Evolutionary conservation across 2,329 filamentous ascomycete species (phyloP).

Genomic region (Xylariaceae sp.): DNA sequence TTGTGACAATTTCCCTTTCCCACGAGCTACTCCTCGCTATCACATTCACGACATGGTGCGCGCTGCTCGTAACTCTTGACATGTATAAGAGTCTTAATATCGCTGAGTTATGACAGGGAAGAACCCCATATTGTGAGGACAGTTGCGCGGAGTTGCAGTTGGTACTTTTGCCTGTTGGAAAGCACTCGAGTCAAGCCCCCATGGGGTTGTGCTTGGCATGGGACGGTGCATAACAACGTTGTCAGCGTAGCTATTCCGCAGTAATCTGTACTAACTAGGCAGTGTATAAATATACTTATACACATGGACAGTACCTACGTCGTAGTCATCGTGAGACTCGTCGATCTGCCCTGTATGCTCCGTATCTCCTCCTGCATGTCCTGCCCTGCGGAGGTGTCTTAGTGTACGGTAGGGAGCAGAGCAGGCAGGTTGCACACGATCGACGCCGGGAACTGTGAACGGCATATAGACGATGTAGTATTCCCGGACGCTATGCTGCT

Average conservation of each 20-base stretch:
- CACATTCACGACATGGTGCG: background rate
- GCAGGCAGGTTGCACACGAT: background rate
- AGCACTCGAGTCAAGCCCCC: background rate
- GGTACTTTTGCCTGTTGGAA: background rate
- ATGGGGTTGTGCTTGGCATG: background rate
- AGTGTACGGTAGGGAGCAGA: too few relatives aligned
- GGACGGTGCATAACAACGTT: background rate
- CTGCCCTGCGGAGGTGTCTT: too few relatives aligned
- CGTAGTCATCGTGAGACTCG: too few relatives aligned
- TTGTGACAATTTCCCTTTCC: background rate
- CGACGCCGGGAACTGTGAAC: background rate
- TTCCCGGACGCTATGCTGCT: too few relatives aligned
- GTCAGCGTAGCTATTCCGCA: background rate
- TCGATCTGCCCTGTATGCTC: too few relatives aligned
- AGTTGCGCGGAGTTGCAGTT: background rate
- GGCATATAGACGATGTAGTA: background rate
- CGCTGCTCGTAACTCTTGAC: background rate
- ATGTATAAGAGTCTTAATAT: background rate
- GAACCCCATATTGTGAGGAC: background rate
- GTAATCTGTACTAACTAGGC: too few relatives aligned
- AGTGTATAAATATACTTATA: too few relatives aligned
- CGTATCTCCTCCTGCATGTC: too few relatives aligned
- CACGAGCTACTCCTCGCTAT: background rate
- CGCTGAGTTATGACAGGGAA: background rate
- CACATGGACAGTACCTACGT: too few relatives aligned